Evolutionary conservation across 2,329 filamentous ascomycete species (phyloP), one percentile per base, ranked within the genome.

Genomic region (Diaporthe australafricana): DNA sequence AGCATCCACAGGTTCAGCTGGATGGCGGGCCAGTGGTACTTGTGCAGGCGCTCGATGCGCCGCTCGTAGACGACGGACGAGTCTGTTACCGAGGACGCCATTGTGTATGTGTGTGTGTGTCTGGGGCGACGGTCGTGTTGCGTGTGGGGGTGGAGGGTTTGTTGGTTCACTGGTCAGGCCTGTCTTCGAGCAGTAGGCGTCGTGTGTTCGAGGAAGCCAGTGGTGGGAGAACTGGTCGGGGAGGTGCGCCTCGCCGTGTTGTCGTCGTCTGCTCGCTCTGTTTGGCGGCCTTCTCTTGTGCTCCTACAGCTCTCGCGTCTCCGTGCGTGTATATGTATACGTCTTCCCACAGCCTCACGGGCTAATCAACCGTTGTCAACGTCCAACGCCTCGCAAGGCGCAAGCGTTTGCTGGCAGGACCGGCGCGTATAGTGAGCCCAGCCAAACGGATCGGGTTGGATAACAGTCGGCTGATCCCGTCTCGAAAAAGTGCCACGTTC

Each of bases 1-100:
- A 92, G 83, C 78, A 92, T 89, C 89, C 91, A 92, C 65, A 92
- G 81, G 78, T 92, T 92, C 72, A 93, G 85, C 80, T 91, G 88
- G 69, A 89, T 80, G n/a, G 89, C 88, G 22, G 91, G 91, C 91
- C 91, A 93, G 82, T 90, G 89, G 84, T 92, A 93, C 52, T 87
- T 87, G 77, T 88, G 87, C 5, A 90, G 80, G 75, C 84, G 84
- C 73, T 83, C 77, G 48, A 83, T 76, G 70, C 83, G 83, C 53
- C 84, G 83, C 71, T 84, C 81, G 79, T 85, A 84, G 70, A 84
- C 80, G 77, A 83, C 76, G 42, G 86, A 87, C 73, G 82, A 81
- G 69, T 77, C 79, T 73, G 80, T 83, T 30, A 80, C 76, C 57
- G 82, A 82, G 25, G 80, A 83, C n/a, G 80, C 80, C 80, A 83